Evolutionary conservation across 192 early-diverging fungal genomes (phyloP).

Genomic region (Backusella liffmaniae): DNA sequence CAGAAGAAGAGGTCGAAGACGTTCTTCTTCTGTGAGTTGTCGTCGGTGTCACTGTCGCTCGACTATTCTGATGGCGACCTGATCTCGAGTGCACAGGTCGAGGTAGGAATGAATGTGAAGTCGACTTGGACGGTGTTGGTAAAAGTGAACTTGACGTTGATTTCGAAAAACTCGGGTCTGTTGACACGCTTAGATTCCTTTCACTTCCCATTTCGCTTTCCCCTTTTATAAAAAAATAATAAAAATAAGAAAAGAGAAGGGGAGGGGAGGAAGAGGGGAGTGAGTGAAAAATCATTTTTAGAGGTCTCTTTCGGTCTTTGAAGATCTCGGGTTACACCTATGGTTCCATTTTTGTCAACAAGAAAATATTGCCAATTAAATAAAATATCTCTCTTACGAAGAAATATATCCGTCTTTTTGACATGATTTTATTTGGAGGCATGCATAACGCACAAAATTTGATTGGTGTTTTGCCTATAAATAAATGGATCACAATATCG

Average conservation of each 20-base stretch:
- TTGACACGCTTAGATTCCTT: not conserved
- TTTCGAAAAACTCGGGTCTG: not conserved
- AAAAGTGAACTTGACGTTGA: not conserved
- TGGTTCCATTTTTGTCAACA: not conserved
- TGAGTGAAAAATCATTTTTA: not conserved
- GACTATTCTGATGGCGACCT: not conserved
- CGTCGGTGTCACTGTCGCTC: not conserved
- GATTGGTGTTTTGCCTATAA: too few species aligned
- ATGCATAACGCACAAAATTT: too few species aligned
- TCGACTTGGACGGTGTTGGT: not conserved
- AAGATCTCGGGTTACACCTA: not conserved
- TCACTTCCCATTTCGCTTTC: not conserved
- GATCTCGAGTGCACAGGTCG: not conserved
- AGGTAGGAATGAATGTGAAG: not conserved
- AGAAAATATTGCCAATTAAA: not conserved
- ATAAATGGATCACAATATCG: too few species aligned
- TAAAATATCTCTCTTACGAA: too few species aligned
- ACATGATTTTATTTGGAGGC: too few species aligned
- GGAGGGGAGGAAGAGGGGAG: not conserved
- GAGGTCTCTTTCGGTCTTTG: not conserved
- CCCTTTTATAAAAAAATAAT: not conserved
- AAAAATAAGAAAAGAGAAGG: not conserved
- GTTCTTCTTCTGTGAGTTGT: not conserved
- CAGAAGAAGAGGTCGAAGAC: not conserved
- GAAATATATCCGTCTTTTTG: too few species aligned